Conservation (phyloP, 2,329 filamentous ascomycete species). For the Didymella segeticola region DNA sequence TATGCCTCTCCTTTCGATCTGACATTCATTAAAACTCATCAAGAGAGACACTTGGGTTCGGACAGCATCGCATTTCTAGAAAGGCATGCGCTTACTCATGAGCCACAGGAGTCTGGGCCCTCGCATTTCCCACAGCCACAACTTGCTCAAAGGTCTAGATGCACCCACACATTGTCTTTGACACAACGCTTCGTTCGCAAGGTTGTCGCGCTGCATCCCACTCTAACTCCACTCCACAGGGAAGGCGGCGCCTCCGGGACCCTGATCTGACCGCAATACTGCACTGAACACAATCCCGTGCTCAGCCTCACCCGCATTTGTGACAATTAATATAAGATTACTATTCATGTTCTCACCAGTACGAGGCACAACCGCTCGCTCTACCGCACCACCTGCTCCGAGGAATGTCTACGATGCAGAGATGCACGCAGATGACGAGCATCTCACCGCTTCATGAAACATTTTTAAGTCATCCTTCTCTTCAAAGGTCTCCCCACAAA, state of each 20-base stretch:
- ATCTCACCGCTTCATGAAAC: not conserved
- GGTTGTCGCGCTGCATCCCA: not conserved
- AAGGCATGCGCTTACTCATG: constrained; percentile 9
- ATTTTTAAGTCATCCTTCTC: too few relatives aligned
- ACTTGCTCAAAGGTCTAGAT: constrained; percentile 8
- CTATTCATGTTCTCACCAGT: not conserved
- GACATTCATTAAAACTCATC: not conserved
- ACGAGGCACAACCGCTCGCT: not conserved
- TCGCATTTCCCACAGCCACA: not conserved
- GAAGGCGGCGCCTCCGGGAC: constrained; percentile 1
- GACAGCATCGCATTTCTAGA: not conserved
- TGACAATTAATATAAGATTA: not conserved
- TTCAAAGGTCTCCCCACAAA: not conserved
- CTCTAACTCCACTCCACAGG: not conserved
- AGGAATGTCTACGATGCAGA: not conserved
- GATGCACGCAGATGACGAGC: not conserved
- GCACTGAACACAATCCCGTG: not conserved
- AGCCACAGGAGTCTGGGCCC: constrained; percentile 3
- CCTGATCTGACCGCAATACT: not conserved
- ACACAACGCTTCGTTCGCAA: not conserved
- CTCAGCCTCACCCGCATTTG: not conserved
- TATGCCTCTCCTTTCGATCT: not conserved
- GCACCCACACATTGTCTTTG: not conserved
- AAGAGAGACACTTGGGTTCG: not conserved
- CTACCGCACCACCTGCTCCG: not conserved